A percentile compares a stretch with the other conserved stretches of the same genome.
Evolutionary conservation across 805 yeast genomes (phyloP).

Genomic region (Kazachstania bromeliacearum): DNA sequence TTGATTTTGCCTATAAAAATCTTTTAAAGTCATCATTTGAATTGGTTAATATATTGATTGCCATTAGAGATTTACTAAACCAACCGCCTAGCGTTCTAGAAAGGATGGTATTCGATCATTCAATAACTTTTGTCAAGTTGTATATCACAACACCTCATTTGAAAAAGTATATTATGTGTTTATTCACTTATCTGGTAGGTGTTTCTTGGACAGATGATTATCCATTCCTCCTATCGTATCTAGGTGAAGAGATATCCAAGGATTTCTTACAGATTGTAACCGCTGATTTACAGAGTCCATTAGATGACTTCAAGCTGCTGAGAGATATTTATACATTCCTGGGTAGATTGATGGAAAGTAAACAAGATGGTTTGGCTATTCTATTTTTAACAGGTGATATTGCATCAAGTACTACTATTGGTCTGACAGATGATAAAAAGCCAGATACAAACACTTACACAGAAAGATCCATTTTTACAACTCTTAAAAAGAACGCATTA

Average conservation of each 20-base stretch:
- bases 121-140: slow-evolving; percentile 48
- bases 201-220: slow-evolving; percentile 49
- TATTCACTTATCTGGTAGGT: slow-evolving; percentile 49
- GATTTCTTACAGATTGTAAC: slow-evolving; percentile 52
- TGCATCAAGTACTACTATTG: slow-evolving; percentile 31
- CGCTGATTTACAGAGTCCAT: slow-evolving; percentile 47
- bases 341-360: slow-evolving; percentile 57
- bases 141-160: slow-evolving; percentile 39
- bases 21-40: slow-evolving; percentile 46
- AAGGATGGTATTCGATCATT: slow-evolving; percentile 41
- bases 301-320: slow-evolving; percentile 45
- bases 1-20: slow-evolving; percentile 10
- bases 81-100: slow-evolving; percentile 59
- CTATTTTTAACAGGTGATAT: slow-evolving; percentile 45
- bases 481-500: slow-evolving; percentile 46
- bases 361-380: slow-evolving; percentile 70
- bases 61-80: slow-evolving; percentile 44
- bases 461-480: slow-evolving; percentile 39
- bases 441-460: slow-evolving; percentile 5
- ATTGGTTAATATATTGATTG: slow-evolving; percentile 47
- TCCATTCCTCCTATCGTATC: slow-evolving; percentile 74
- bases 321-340: slow-evolving; percentile 54
- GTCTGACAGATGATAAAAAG: slow-evolving; percentile 5
- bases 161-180: slow-evolving; percentile 42
- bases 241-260: slow-evolving; percentile 57